phyloP scores from a whole-genome alignment of 2,329 filamentous ascomycete genomes.

The Parascedosporium putredinis region DNA sequence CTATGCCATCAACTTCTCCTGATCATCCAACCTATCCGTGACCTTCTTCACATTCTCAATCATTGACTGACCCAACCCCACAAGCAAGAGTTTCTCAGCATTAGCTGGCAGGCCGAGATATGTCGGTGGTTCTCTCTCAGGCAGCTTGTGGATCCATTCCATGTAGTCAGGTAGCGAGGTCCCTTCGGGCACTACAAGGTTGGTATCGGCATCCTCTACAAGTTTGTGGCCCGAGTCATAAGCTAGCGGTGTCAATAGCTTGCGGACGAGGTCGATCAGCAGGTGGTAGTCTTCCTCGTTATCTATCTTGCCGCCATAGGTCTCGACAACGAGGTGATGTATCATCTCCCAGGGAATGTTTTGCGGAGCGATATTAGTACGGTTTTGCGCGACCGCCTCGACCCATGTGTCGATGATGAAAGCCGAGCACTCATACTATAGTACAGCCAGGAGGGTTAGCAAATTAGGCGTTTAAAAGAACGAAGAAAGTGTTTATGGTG shows the following conservation, averaged over 20 bases:
- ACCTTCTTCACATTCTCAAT: conserved; percentile 77
- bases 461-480: background rate
- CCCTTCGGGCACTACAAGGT: conserved; percentile 65
- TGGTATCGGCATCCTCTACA: conserved; percentile 55
- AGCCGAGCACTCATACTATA: conserved; percentile 87
- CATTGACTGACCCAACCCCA: conserved; percentile 77
- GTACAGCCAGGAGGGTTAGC: conserved; percentile 14
- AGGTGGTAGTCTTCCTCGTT: conserved; percentile 73
- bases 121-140: conserved; percentile 90
- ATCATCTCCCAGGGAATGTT: conserved; percentile 98
- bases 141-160: conserved; percentile 81
- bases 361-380: conserved; percentile 84
- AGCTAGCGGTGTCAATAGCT: conserved; percentile 73
- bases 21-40: conserved; percentile 81
- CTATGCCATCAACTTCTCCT: conserved; percentile 78
- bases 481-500: background rate
- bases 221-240: conserved; percentile 91
- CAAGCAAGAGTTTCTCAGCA: conserved; percentile 87
- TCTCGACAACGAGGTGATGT: conserved; percentile 79
- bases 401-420: conserved; percentile 96
- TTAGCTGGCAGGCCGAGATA: conserved; percentile 91
- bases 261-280: conserved; percentile 62
- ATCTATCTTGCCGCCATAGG: conserved; percentile 96
- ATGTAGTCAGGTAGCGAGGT: conserved; percentile 80
- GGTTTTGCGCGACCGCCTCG: conserved; percentile 67